phyloP scores from a whole-genome alignment of 2,329 filamentous ascomycete genomes.

The Botryotinia calthae region DNA sequence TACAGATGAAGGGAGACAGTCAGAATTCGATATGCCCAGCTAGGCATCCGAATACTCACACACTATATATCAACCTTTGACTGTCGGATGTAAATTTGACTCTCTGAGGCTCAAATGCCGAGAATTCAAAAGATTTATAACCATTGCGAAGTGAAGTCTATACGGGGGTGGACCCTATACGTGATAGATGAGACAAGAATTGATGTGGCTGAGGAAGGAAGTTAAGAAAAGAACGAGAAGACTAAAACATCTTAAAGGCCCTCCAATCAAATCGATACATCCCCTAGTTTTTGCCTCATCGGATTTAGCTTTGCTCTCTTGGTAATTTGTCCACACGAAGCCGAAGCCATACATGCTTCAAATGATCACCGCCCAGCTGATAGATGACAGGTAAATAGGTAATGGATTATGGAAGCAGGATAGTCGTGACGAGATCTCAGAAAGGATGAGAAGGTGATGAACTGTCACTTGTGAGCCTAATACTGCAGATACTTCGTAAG shows the following conservation, averaged over 20 bases:
- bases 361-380: slow-evolving; percentile 4
- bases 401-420: neutral
- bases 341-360: neutral
- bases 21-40: neutral
- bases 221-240: neutral
- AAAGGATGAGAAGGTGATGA: neutral
- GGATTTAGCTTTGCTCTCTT: neutral
- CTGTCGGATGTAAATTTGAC: neutral
- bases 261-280: neutral
- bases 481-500: too few species aligned
- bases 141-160: neutral
- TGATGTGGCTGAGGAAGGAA: slow-evolving; percentile 3
- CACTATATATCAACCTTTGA: neutral
- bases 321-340: neutral
- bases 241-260: neutral
- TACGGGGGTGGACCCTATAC: neutral
- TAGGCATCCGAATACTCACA: neutral
- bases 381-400: neutral
- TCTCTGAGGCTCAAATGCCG: neutral
- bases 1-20: neutral
- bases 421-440: neutral
- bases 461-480: too few species aligned
- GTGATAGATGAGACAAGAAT: neutral
- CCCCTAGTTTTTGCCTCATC: neutral
- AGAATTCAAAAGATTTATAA: neutral